Base-by-base conservation (phyloP, 2,329 filamentous ascomycete species). In the Monosporascus cannonballus region DNA sequence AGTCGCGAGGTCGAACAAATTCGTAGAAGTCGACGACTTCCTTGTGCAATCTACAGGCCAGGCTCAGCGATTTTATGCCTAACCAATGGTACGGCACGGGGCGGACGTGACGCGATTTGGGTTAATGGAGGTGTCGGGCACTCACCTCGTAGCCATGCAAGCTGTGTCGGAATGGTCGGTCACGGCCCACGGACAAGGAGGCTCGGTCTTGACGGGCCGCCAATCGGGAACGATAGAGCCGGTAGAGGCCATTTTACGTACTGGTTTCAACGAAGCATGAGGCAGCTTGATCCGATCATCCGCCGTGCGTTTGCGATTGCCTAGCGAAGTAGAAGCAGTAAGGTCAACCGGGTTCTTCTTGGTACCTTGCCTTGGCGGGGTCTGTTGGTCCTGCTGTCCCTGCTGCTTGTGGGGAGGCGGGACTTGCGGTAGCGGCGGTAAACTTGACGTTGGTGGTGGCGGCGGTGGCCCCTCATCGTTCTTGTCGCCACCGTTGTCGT, bases 11-110 rank as follows among this genome's bases (percentile, higher is more conserved):
- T 56, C 80, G 84, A 34, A 96, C 87, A 67, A 86, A 95, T 37
- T 92, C 77, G 67, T 92, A 95, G 67, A 96, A 97, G 62, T 95
- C 89, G 30, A 88, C 74, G 44, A 97, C 85, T 69, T 99, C 94
- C 64, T 91, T 90, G 69, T 97, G 91, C 25, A 99, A 74, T 69
- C 17, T 18, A 14, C 25, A 54, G 37, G 34, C 22, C 11, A 22
- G 24, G 24, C 3, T 34, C 30, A 34, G 30, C 30, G 14, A 34
- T 5, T 4, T 34, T 34, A 34, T 14, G 14, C 11, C 30, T 34
- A 34, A 14, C 30, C 9, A 14, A 14, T 5, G 30, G 9, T 5
- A 9, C 30, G 9, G 11, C 11, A 34, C 30, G 30, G 30, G 30
- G 30, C 11, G 30, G 9, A 34, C 30, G 11, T 34, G 30, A 14